phyloP scores from a whole-genome alignment of 2,329 filamentous ascomycete species.

The Lasiodiplodia sp. region DNA sequence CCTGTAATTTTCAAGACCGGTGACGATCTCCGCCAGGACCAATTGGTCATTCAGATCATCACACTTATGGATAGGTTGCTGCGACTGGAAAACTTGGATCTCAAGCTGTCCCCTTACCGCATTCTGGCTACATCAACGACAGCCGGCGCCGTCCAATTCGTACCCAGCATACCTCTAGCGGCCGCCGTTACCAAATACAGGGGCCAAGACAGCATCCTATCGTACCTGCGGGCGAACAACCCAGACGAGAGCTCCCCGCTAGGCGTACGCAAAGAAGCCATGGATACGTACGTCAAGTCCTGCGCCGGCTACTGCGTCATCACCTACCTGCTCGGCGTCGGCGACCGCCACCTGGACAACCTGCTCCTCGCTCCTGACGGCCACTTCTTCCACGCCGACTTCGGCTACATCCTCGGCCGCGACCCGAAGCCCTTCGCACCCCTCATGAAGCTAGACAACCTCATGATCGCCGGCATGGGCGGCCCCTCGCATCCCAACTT shows the following conservation, averaged over 20 bases:
- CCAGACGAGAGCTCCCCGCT: constrained; percentile 82
- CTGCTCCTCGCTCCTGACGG: constrained; percentile 87
- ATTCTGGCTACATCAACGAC: constrained; percentile 91
- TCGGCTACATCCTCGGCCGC: constrained; percentile 95
- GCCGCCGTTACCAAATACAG: constrained; percentile 85
- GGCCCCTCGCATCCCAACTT: constrained; percentile 83
- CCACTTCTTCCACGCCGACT: constrained; percentile 98
- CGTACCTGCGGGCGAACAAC: constrained; percentile 88
- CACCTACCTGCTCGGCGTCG: constrained; percentile 95
- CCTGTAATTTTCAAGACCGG: constrained; percentile 97
- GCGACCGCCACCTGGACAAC: constrained; percentile 95
- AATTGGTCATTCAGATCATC: constrained; percentile 96
- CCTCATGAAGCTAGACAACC: constrained; percentile 93
- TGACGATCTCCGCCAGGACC: constrained; percentile 94
- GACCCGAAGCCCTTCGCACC: constrained; percentile 98
- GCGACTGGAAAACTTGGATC: constrained; percentile 93
- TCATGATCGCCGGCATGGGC: constrained; percentile 99
- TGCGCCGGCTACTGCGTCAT: constrained; percentile 99
- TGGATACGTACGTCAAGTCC: constrained; percentile 95
- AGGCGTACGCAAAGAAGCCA: constrained; percentile 86
- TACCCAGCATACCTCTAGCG: constrained; percentile 84
- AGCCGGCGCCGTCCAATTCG: constrained; percentile 91
- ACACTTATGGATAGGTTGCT: constrained; percentile 96
- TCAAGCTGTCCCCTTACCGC: constrained; percentile 94
- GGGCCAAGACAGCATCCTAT: constrained; percentile 65